These are phyloP conservation scores for Setomelanomma holmii DNA, from an alignment of 2,329 filamentous ascomycete species.

Conservation along the genomic window DNA sequence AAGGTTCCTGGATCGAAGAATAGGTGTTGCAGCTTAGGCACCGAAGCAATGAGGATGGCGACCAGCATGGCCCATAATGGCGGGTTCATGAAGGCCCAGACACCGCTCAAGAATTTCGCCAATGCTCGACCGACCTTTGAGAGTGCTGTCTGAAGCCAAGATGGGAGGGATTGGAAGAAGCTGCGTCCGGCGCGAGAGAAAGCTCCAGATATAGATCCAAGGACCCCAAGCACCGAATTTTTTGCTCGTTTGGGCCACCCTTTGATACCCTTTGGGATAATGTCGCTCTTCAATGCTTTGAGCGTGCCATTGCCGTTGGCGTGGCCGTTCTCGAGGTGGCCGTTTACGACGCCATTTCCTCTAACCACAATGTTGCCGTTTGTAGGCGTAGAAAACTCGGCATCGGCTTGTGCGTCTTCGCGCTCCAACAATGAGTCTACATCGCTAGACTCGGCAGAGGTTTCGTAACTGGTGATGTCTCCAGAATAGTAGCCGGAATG, in stretches of 20 bases:
- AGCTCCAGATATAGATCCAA: constrained; percentile 28
- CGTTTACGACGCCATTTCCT: constrained; percentile 50
- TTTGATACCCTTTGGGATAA: constrained; percentile 42
- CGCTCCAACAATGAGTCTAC: constrained; percentile 39
- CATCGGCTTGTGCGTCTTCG: constrained; percentile 36
- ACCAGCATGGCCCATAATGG: constrained; percentile 96
- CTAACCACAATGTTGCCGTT: constrained; percentile 56
- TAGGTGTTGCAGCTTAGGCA: constrained; percentile 79
- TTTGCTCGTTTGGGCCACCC: constrained; percentile 42
- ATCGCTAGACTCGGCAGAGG: constrained; percentile 39
- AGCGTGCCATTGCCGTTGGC: constrained; percentile 50
- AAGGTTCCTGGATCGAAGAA: constrained; percentile 93
- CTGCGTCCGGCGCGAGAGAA: constrained; percentile 43
- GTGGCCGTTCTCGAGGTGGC: constrained; percentile 45
- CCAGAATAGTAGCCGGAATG: constrained; percentile 58
- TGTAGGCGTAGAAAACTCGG: constrained; percentile 52
- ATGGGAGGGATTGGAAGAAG: constrained; percentile 60
- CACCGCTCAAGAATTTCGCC: constrained; percentile 66
- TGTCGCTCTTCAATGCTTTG: constrained; percentile 23
- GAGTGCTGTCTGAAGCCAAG: constrained; percentile 59
- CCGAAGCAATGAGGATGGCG: constrained; percentile 88
- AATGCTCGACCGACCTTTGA: constrained; percentile 51
- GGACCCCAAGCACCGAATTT: constrained; percentile 23
- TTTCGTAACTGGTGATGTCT: constrained; percentile 52
- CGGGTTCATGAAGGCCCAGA: constrained; percentile 97